phyloP scores from a whole-genome alignment of 371 early-diverging fungal species.

The Apophysomyces ossiformis region DNA sequence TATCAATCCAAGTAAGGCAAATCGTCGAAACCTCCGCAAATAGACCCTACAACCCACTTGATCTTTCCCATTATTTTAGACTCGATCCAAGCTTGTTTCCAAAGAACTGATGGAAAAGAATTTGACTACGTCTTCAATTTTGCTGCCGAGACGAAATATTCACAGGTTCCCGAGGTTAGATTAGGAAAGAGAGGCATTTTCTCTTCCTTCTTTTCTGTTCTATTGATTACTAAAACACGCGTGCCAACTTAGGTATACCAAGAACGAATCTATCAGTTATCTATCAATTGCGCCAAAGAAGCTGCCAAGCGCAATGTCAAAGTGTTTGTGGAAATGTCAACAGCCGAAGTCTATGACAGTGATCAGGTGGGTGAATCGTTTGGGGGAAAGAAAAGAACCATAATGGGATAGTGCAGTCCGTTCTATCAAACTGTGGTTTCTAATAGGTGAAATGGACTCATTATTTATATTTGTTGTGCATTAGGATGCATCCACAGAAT shows the following conservation, averaged over 20 bases:
- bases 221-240: neutral
- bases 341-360: conserved; percentile 87
- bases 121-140: conserved; percentile 91
- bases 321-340: conserved; percentile 82
- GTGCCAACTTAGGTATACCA: conserved; percentile 68
- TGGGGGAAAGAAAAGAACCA: neutral
- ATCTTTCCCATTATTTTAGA: conserved; percentile 32
- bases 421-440: neutral
- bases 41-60: neutral
- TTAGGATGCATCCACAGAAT: conserved; percentile 76
- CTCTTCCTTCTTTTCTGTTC: too few species aligned
- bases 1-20: conserved; percentile 68
- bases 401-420: too few species aligned
- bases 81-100: conserved; percentile 76
- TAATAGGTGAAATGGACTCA: neutral
- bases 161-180: conserved; percentile 76
- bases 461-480: neutral
- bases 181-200: neutral
- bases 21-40: neutral
- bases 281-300: conserved; percentile 77
- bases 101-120: conserved; percentile 64
- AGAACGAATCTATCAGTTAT: conserved; percentile 79
- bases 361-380: conserved; percentile 55
- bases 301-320: conserved; percentile 80
- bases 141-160: conserved; percentile 91